Percentiles rank a stretch among this genome's conserved stretches.
These are phyloP conservation scores for Gnetum montanum DNA, from an alignment of 75 land plant genomes.

Conservation along the genomic window DNA sequence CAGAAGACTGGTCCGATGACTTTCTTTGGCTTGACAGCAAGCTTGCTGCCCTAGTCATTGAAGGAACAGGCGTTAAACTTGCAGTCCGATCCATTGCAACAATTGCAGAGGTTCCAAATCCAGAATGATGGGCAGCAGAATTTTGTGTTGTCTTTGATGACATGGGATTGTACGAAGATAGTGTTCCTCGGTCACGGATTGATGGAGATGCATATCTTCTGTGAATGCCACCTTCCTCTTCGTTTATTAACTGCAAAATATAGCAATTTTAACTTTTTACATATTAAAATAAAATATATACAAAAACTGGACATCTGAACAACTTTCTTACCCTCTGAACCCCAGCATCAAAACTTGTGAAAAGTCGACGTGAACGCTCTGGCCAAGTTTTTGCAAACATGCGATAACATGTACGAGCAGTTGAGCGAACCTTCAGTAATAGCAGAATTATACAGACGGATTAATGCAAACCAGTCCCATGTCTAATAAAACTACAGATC, in stretches of 20 bases:
- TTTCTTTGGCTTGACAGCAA: constrained; percentile 45
- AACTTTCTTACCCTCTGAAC: constrained; percentile 79
- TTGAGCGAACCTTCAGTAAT: constrained; percentile 83
- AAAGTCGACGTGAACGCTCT: constrained; percentile 80
- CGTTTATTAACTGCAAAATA: constrained; percentile 71
- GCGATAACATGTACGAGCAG: constrained; percentile 87
- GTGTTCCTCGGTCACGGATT: constrained; percentile 50
- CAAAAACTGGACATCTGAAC: background rate
- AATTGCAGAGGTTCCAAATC: constrained; percentile 77
- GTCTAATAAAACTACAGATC: no score
- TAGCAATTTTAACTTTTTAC: background rate
- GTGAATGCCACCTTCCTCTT: constrained; percentile 89
- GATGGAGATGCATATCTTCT: constrained; percentile 89
- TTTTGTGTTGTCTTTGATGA: constrained; percentile 26
- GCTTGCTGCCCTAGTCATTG: constrained; percentile 26
- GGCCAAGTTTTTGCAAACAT: constrained; percentile 97
- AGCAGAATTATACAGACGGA: background rate
- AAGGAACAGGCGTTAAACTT: constrained; percentile 40
- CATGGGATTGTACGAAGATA: constrained; percentile 20
- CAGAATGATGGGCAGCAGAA: constrained; percentile 27
- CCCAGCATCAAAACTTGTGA: constrained; percentile 76
- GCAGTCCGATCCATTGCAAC: constrained; percentile 77
- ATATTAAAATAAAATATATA: constrained; percentile 3
- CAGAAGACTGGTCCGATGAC: constrained; percentile 41
- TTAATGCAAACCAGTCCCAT: no score